These are phyloP conservation scores for Asterophora parasitica DNA, from an alignment of 768 basidiomycete species.

Conservation along the genomic window DNA sequence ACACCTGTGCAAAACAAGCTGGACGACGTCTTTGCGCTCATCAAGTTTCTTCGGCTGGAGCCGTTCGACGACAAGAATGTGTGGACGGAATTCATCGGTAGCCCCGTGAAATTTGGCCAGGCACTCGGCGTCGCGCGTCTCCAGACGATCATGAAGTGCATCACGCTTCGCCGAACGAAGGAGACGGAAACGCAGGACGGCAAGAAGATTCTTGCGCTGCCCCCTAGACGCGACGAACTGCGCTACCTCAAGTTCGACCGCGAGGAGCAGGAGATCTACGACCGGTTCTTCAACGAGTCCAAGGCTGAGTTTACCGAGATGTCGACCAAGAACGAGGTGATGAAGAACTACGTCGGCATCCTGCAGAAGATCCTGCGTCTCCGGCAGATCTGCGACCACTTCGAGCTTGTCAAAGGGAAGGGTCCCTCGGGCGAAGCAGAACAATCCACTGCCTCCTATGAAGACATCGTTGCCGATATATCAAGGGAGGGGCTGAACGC, in stretches of 20 bases:
- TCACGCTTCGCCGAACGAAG: slow-evolving; percentile 95
- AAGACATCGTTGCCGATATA: slow-evolving; percentile 76
- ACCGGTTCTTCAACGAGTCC: slow-evolving; percentile 83
- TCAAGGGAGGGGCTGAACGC: slow-evolving; percentile 73
- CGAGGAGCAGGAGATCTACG: slow-evolving; percentile 81
- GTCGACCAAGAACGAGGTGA: slow-evolving; percentile 83
- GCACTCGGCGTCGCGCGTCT: slow-evolving; percentile 87
- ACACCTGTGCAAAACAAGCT: slow-evolving; percentile 99
- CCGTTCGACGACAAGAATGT: slow-evolving; percentile 91
- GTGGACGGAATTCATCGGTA: slow-evolving; percentile 92
- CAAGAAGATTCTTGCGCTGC: slow-evolving; percentile 78
- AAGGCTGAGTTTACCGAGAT: slow-evolving; percentile 90
- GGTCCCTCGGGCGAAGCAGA: slow-evolving; percentile 35
- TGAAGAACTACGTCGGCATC: slow-evolving; percentile 98
- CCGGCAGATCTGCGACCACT: slow-evolving; percentile 97
- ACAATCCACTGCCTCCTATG: slow-evolving; percentile 54
- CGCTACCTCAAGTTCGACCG: slow-evolving; percentile 79
- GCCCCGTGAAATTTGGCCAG: slow-evolving; percentile 89
- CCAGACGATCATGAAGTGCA: slow-evolving; percentile 95
- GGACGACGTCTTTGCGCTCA: slow-evolving; percentile 94
- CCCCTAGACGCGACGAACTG: slow-evolving; percentile 86
- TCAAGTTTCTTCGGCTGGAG: slow-evolving; percentile 90
- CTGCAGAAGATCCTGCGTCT: slow-evolving; percentile 93
- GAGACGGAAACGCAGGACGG: slow-evolving; percentile 81
- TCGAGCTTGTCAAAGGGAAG: slow-evolving; percentile 79